Base-by-base conservation (phyloP, 2,329 filamentous ascomycete species). In the Onygenales sp. region DNA sequence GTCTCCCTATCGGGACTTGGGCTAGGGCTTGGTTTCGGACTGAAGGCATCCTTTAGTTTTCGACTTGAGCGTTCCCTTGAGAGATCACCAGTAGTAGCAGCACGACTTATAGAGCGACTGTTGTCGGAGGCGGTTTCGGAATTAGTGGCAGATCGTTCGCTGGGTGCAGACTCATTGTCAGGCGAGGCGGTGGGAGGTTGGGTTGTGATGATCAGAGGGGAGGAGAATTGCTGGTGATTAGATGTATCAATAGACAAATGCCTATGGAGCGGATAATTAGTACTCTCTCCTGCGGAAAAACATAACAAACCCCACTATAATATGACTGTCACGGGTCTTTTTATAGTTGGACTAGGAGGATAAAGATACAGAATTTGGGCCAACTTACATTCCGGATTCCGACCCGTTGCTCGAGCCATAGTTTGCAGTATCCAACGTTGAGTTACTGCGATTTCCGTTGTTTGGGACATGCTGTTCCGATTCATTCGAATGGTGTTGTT, bases 31-130 rank as follows among this genome's bases (percentile, higher is more conserved):
- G 77, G 82, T 63, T 79, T 83, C 44, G 67, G 69, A 55, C 73
- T 80, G 63, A 93, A 89, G 10, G 85, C 86, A 64, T 85, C 83
- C 66, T 81, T 86, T 57, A 92, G 74, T 63, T 84, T 87, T 63
- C 83, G 81, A 50, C 80, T 82, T 27, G 21, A 27, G 21, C 21
- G 39, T 31, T 13, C 39, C 31, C 44, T 21, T 35, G 14, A 7
- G 31, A 55, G 49, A 31, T 43, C 43, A n/a, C 49, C 53, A 7
- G 50, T 21, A 13, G 55, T 43, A 6, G 55, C 14, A 14, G 46
- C 10, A 45, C 36, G 17, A 11, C 33, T 54, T n/a, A 59, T 9
- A 43, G 32, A 11, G 10, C 21, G 49, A 41, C 33, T 39, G n/a
- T 7, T 36, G 6, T 51, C 49, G 27, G 41, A 43, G 21, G 39